Evolutionary conservation across 2,329 filamentous ascomycete genomes (phyloP).

Genomic region (Aspergillus calidoustus): DNA sequence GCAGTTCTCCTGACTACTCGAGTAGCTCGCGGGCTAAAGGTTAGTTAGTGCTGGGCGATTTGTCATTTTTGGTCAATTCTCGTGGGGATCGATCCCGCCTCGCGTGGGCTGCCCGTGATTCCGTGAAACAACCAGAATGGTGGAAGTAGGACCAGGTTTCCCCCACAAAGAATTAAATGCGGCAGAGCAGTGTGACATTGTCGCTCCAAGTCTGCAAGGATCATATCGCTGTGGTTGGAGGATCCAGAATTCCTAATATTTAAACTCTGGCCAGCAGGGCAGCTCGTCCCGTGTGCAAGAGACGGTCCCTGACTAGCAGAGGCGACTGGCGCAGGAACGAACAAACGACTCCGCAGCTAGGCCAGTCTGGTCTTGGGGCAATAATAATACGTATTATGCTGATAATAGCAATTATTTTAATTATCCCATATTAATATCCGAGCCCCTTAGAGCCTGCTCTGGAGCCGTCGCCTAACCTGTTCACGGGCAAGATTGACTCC

Average conservation of each 20-base stretch:
- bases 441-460: constrained; percentile 21
- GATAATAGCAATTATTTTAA: constrained; percentile 10
- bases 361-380: constrained; percentile 8
- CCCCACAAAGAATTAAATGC: background rate
- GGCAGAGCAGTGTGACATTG: background rate
- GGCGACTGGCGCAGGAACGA: constrained; percentile 25
- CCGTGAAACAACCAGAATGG: background rate
- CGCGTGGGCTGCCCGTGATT: background rate
- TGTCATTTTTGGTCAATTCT: constrained; percentile 5
- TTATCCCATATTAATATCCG: constrained; percentile 15
- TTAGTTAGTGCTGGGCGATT: constrained; percentile 3
- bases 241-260: constrained; percentile 1
- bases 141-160: background rate
- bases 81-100: constrained; percentile 1
- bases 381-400: constrained; percentile 6
- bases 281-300: constrained; percentile 3
- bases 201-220: background rate
- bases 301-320: constrained; percentile 23
- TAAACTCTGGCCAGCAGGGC: background rate
- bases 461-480: constrained; percentile 16
- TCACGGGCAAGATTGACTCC: constrained; percentile 28
- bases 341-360: constrained; percentile 25
- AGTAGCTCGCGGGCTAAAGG: background rate
- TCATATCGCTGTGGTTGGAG: background rate
- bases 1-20: background rate